Conservation (phyloP, 441 rosid genomes). For the Sinapis alba region DNA sequence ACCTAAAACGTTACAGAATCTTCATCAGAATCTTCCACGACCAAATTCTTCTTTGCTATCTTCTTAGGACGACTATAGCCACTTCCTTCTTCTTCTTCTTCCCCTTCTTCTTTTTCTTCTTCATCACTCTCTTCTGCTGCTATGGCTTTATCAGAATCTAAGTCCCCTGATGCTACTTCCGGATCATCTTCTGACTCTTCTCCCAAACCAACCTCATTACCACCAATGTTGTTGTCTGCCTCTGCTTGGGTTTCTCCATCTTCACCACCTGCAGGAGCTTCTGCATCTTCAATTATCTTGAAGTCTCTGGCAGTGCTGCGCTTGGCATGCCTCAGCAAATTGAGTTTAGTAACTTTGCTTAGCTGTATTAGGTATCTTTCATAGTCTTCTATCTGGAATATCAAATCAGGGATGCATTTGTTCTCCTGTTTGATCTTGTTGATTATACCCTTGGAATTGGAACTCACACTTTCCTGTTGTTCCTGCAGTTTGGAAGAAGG, state of each 20-base stretch:
- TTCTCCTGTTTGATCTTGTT: constrained; percentile 89
- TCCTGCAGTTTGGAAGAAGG: constrained; percentile 48
- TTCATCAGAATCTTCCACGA: constrained; percentile 64
- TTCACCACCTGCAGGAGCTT: constrained; percentile 31
- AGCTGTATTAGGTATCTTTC: constrained; percentile 77
- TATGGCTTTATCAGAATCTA: neutral
- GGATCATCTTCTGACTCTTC: constrained; percentile 46
- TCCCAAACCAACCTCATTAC: constrained; percentile 35
- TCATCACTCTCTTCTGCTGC: neutral
- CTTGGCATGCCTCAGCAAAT: constrained; percentile 78
- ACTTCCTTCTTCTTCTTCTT: neutral
- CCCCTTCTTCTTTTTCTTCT: neutral
- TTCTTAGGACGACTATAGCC: neutral
- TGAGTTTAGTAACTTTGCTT: constrained; percentile 70
- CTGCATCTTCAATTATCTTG: constrained; percentile 55
- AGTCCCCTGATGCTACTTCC: neutral
- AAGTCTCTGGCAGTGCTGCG: constrained; percentile 85
- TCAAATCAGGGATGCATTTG: constrained; percentile 78
- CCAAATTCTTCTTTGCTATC: constrained; percentile 25
- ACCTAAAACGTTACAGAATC: constrained; percentile 41
- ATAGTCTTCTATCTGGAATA: constrained; percentile 82
- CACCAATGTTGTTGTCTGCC: constrained; percentile 19
- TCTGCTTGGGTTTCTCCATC: constrained; percentile 41
- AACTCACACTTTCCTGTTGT: constrained; percentile 52
- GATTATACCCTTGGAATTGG: constrained; percentile 55